Percentiles rank a stretch among this genome's conserved stretches.
phyloP scores from a whole-genome alignment of 768 basidiomycete species.

The Chalciporus piperatus region DNA sequence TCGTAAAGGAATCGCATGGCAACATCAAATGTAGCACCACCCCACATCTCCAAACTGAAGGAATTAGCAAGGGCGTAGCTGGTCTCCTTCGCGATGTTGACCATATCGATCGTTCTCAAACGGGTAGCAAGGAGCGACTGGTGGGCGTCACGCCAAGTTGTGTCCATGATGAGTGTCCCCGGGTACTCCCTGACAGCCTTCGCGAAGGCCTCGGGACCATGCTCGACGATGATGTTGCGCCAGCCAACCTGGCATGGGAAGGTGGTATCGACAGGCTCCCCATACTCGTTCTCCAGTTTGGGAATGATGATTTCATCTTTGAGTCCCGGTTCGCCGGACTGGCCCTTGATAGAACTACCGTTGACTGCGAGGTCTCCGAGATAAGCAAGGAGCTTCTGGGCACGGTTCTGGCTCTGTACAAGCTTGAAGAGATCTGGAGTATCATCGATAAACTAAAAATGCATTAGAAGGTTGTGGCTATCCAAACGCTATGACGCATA shows the following conservation, averaged over 20 bases:
- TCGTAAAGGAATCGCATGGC: slow-evolving; percentile 99
- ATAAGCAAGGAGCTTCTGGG: slow-evolving; percentile 94
- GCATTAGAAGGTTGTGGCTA: slow-evolving; percentile 8
- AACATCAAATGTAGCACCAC: slow-evolving; percentile 98
- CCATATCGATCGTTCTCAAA: slow-evolving; percentile 94
- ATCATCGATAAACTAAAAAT: slow-evolving; percentile 90
- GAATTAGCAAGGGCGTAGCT: slow-evolving; percentile 93
- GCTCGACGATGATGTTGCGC: slow-evolving; percentile 98
- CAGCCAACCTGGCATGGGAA: slow-evolving; percentile 87
- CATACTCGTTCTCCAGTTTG: slow-evolving; percentile 70
- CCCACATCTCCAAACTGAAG: slow-evolving; percentile 98
- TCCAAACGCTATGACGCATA: slow-evolving; percentile 29
- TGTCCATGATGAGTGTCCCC: slow-evolving; percentile 95
- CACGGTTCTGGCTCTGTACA: slow-evolving; percentile 96
- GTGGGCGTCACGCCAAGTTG: slow-evolving; percentile 99
- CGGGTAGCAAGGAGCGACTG: slow-evolving; percentile 97
- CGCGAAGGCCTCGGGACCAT: slow-evolving; percentile 97
- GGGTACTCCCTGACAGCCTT: slow-evolving; percentile 97
- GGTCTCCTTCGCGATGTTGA: slow-evolving; percentile 97
- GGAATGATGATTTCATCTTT: slow-evolving; percentile 86
- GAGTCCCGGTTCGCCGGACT: slow-evolving; percentile 91
- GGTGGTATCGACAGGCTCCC: slow-evolving; percentile 72
- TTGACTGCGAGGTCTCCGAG: slow-evolving; percentile 98
- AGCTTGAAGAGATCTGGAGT: slow-evolving; percentile 99
- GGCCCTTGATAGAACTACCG: slow-evolving; percentile 96